Evolutionary conservation across 1,284 basidiomycete species (phyloP), one percentile per base, ranked within the genome.

Genomic region (Ceratobasidium sp.): DNA sequence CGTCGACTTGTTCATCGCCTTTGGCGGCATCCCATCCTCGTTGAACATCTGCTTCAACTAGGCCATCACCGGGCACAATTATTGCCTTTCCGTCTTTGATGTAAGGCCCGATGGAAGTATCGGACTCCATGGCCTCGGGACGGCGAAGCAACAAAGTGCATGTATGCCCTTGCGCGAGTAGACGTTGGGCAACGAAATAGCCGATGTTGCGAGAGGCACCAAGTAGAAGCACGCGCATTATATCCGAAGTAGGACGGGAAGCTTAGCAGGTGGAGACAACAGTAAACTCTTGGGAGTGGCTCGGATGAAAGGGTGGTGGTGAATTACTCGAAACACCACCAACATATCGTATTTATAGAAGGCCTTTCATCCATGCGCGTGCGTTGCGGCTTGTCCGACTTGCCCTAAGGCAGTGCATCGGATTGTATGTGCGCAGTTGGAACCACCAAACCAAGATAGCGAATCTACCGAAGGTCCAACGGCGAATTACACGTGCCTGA

Each of bases 151-250:
- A 85, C 80, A 89, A 89, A 0, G 88, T 89, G 23, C 90, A 86
- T 7, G 85, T 87, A 3, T 86, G 84, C 12, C 89, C 89, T 68
- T 87, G 82, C 13, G n/a, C 84, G 38, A 91, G 85, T 0, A 92
- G 84, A 20, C 89, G 83, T 42, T 88, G 65, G 0, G 88, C 84
- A 56, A 91, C 82, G 78, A 85, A 85, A 84, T 91, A 92, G 2
- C 91, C 91, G 79, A 91, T 90, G 83, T 91, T 91, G 70, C 87
- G 87, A 12, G 91, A 92, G 7, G 86, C 91, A 56, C 91, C 91
- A n/a, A 92, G 85, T 17, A 86, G 83, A 74, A 90, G 84, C 38
- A 84, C 83, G 77, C 86, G 84, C 85, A 86, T 86, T 46, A 54
- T 73, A 17, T 15, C 13, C 9, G 20, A 33, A 33, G 26, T 44